Conservation (phyloP, 2,329 filamentous ascomycete species). For the Thelonectria olida region DNA sequence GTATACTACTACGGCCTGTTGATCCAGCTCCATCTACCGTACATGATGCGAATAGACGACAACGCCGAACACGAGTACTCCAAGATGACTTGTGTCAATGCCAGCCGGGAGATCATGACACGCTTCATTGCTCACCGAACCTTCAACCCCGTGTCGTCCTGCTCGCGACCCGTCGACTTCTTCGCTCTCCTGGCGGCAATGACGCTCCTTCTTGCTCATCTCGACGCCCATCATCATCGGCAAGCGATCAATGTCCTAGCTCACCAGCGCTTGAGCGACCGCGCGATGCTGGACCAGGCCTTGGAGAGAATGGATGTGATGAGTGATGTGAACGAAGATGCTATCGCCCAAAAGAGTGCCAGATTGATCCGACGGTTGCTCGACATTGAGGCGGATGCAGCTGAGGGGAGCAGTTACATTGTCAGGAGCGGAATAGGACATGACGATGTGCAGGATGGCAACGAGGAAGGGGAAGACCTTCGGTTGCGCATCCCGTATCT, state of each 20-base stretch:
- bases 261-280: conserved; percentile 16
- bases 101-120: conserved; percentile 10
- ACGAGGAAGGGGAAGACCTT: neutral
- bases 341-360: neutral
- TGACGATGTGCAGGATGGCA: neutral
- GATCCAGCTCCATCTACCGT: conserved; percentile 13
- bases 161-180: conserved; percentile 12
- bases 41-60: neutral
- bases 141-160: conserved; percentile 7
- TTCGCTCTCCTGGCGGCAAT: conserved; percentile 16
- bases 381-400: neutral
- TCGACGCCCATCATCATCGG: neutral
- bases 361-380: neutral
- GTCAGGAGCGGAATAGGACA: conserved; percentile 32
- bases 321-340: neutral
- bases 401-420: conserved; percentile 31
- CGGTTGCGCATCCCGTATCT: too few relatives aligned
- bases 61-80: conserved; percentile 7
- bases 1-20: conserved; percentile 6
- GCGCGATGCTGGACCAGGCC: conserved; percentile 11
- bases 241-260: neutral
- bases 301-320: conserved; percentile 10
- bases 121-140: conserved; percentile 3
- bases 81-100: conserved; percentile 5
- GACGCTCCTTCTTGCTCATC: conserved; percentile 12